Base-by-base conservation (phyloP, 495 filamentous ascomycete genomes). In the Aspergillus bridgeri region DNA sequence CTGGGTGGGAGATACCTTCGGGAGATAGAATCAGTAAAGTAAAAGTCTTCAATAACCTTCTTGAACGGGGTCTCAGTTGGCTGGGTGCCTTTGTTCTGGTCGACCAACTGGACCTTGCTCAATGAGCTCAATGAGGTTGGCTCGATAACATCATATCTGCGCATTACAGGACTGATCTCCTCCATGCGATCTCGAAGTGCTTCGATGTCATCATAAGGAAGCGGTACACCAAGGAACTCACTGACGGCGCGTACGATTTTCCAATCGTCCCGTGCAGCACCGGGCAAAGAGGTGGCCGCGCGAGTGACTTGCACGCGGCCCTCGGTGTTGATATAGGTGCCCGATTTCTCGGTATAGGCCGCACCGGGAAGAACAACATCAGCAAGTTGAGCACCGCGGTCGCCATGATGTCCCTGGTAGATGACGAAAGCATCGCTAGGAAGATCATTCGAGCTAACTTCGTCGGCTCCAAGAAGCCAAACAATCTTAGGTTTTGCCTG, bases 401-500 rank as follows among this genome's bases (percentile, higher is more conserved):
- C 94, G 70, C 94, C 94, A 68, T 98, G 94, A 73, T 98, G 94
- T 59, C 94, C 94, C 74, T 98, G 94, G 76, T 98, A 98, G 69
- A 98, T 80, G 58, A 98, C 87, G 75, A 97, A 98, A 8, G 93
- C 93, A 65, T 91, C 89, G 75, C 91, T 94, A 49, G 94, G 94
- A 54, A 98, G 86, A 58, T 96, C 90, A 27, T 80, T 78, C 53
- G 86, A 80, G 49, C 75, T 75, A 62, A 98, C 81, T 75, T 98
- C 95, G 70, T 98, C 94, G 22, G 94, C 94, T 42, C 94, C 95
- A 42, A 98, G 85, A 46, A 98, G 90, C 91, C 92, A 98, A 70
- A 98, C 74, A 66, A 98, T 89, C 80, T 97, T 98, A 45, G 94
- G 89, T 59, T 83, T 89, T 7, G 87, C 91, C 60, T 88, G 77